Base-by-base conservation (phyloP, 257 asterid species). In the Dorcoceras hygrometricum region DNA sequence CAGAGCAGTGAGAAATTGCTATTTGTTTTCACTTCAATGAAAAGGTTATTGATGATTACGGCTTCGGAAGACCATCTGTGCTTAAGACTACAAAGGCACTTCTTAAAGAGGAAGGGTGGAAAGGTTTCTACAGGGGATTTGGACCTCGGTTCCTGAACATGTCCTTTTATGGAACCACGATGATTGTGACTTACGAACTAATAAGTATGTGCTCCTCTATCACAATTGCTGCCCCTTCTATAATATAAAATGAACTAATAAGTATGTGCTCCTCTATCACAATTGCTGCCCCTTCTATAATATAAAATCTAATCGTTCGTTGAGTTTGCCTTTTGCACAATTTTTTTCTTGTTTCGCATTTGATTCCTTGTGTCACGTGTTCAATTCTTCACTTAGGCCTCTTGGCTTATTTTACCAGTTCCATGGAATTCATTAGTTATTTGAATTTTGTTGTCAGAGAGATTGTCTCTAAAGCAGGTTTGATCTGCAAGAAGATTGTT, bases 141-240 rank as follows among this genome's bases (percentile, higher is more conserved):
- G 91, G 95, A 59, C 98, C 98, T 36, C 91, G 96, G 50, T 92
- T 89, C 73, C 72, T 92, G 20, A 92, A 87, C 80, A 87, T 92
- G 95, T 89, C 98, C 55, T 78, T 87, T 72, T 92, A 86, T 58
- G 98, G 98, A 74, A 85, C 93, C 18, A 81, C 98, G 22, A 92
- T 92, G 98, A 89, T 92, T 3, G 97, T 92, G 63, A 92, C 97
- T 8, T 89, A 92, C 54, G 98, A 86, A 76, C 80, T 92, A 18
- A 92, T 92, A 78, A 92, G 98, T 89, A 87, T 9, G 89, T 50
- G 23, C 3, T 0, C 67, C 31, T 57, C 65, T 29, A 68, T 12
- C n/a, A 53, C 57, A 29, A 31, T 51, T 6, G n/a, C 12, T 12
- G 18, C 19, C 51, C 51, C 51, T 43, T 43, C 18, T 11, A 9